Evolutionary conservation across 83 land plant species (phyloP).

Genomic region (Diphasiastrum complanatum): DNA sequence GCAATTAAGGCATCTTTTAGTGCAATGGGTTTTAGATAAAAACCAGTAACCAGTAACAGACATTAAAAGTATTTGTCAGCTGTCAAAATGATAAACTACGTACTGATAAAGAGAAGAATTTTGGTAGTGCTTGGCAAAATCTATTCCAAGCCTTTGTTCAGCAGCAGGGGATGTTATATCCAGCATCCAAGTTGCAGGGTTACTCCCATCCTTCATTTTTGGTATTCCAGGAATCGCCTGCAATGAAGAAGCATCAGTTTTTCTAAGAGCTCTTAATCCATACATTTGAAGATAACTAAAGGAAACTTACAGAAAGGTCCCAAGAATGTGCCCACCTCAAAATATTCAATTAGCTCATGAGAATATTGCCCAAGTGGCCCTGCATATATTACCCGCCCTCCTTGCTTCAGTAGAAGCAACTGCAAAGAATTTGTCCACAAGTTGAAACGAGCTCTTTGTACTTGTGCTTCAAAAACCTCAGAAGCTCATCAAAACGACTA

Average conservation of each 20-base stretch:
- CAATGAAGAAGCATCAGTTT: neutral
- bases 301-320: no score
- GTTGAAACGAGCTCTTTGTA: no score
- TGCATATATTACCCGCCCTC: slow-evolving; percentile 12
- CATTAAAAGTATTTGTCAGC: neutral
- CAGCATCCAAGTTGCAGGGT: slow-evolving; percentile 14
- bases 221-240: slow-evolving; percentile 8
- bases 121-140: slow-evolving; percentile 1
- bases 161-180: slow-evolving; percentile 12
- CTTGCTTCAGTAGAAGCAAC: slow-evolving; percentile 11
- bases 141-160: slow-evolving; percentile 2
- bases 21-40: neutral
- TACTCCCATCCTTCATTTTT: neutral
- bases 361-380: slow-evolving; percentile 4
- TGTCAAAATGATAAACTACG: neutral
- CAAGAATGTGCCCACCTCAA: neutral
- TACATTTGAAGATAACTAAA: neutral
- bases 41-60: neutral
- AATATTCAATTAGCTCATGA: slow-evolving; percentile 7
- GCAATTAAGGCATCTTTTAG: neutral
- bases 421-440: no score
- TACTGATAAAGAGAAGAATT: slow-evolving; percentile 10
- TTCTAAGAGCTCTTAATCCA: neutral
- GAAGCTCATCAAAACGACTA: no score
- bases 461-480: no score